Evolutionary conservation across 805 yeast species (phyloP).

Genomic region (Yarrowia alimentaria): DNA sequence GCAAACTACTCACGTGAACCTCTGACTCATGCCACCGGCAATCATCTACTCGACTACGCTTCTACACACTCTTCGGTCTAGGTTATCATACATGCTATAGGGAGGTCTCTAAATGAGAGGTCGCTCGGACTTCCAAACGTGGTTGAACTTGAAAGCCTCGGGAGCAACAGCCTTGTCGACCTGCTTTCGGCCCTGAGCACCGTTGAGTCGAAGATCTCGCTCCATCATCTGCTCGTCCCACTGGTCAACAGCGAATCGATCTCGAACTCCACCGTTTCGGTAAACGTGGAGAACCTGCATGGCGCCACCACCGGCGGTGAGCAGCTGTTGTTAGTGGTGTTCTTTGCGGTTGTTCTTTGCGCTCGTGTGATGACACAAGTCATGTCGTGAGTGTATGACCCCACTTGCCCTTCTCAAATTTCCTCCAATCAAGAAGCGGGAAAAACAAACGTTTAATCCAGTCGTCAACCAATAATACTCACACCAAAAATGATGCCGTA

Average conservation of each 20-base stretch:
- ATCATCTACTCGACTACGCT: not conserved
- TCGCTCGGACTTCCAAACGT: slow-evolving; percentile 43
- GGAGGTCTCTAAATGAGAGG: slow-evolving; percentile 25
- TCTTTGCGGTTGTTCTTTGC: too few relatives aligned
- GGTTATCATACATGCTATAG: slow-evolving; percentile 17
- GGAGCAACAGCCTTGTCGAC: slow-evolving; percentile 66
- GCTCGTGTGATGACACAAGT: too few relatives aligned
- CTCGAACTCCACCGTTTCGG: slow-evolving; percentile 53
- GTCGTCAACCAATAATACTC: slow-evolving; percentile 36
- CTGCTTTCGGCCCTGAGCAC: slow-evolving; percentile 63
- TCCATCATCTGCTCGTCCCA: slow-evolving; percentile 60
- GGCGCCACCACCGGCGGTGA: slow-evolving; percentile 56
- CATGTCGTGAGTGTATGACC: too few relatives aligned
- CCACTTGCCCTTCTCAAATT: too few relatives aligned
- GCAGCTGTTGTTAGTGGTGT: slow-evolving; percentile 36
- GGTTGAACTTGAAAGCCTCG: slow-evolving; percentile 71
- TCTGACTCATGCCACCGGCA: too few relatives aligned
- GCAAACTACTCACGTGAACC: too few relatives aligned
- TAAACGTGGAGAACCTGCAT: slow-evolving; percentile 45
- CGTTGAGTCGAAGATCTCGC: slow-evolving; percentile 76
- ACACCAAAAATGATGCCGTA: slow-evolving; percentile 56
- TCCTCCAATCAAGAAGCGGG: too few relatives aligned
- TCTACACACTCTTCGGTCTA: not conserved
- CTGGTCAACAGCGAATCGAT: slow-evolving; percentile 52
- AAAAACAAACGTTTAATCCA: not conserved